Conservation (phyloP, 345 rosid species). For the Eucalyptus polyanthemos region DNA sequence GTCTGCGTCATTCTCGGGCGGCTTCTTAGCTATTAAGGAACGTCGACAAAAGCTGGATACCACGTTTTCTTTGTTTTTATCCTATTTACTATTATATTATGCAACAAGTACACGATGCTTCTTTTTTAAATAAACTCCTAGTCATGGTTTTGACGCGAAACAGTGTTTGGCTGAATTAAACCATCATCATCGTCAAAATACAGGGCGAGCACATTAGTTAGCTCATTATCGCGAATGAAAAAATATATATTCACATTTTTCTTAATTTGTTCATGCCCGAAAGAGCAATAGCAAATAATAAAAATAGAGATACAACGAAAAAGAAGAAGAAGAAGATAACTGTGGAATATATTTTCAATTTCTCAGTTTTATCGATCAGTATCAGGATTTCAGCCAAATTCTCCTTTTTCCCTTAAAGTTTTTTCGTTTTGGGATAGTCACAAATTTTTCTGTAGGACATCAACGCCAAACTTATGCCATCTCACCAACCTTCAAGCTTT, state of each 20-base stretch:
- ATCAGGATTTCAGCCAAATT: not conserved
- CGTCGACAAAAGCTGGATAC: not conserved
- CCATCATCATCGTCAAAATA: not conserved
- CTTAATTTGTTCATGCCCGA: not conserved
- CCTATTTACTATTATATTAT: not conserved
- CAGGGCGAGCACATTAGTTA: not conserved
- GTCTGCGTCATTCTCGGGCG: not conserved
- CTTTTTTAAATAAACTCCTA: not conserved
- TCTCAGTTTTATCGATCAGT: not conserved
- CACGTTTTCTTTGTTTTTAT: not conserved
- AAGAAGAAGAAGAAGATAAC: not conserved
- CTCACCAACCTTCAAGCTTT: not conserved
- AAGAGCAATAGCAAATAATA: not conserved
- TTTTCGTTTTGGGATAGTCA: too few species aligned
- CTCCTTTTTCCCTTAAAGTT: fast-evolving
- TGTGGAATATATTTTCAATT: not conserved
- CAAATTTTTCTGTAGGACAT: not conserved
- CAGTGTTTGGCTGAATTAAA: not conserved
- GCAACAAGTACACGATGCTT: not conserved
- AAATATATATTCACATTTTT: not conserved
- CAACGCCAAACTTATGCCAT: not conserved
- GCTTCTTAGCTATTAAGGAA: not conserved
- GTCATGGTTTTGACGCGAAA: not conserved
- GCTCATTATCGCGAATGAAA: not conserved
- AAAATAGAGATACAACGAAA: not conserved